Conservation (phyloP, 257 asterid species). For the Euphrasia confusa region DNA sequence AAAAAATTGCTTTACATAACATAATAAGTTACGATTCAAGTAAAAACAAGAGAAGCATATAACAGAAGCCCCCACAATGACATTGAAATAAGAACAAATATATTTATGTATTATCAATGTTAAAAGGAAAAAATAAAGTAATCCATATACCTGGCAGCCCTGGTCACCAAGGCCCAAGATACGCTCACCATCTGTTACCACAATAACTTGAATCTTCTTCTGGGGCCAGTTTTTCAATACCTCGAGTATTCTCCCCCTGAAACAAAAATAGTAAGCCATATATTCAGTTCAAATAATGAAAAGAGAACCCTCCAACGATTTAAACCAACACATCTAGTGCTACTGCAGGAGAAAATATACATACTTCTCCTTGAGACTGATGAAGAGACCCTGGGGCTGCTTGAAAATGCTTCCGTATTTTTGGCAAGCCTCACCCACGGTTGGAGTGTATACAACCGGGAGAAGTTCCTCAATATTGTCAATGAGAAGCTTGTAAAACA, state of each 20-base stretch:
- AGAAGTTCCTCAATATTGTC: slow-evolving; percentile 75
- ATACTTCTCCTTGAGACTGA: slow-evolving; percentile 67
- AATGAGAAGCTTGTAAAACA: slow-evolving; percentile 69
- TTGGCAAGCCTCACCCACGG: slow-evolving; percentile 81
- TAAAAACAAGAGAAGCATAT: too few species aligned
- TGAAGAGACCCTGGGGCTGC: slow-evolving; percentile 73
- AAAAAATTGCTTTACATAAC: slow-evolving; percentile 3
- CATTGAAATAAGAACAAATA: background rate
- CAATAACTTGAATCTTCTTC: slow-evolving; percentile 61
- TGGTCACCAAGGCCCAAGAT: slow-evolving; percentile 74
- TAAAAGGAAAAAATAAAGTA: background rate
- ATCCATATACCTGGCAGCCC: slow-evolving; percentile 55
- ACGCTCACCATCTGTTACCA: slow-evolving; percentile 72
- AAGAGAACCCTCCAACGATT: slow-evolving; percentile 14
- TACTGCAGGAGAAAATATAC: slow-evolving; percentile 17
- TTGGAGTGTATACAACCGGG: slow-evolving; percentile 69
- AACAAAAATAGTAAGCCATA: slow-evolving; percentile 16
- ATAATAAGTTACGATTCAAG: background rate
- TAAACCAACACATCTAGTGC: background rate
- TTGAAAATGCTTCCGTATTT: slow-evolving; percentile 65
- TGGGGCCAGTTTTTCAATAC: slow-evolving; percentile 72
- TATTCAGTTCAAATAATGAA: slow-evolving; percentile 22
- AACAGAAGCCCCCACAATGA: background rate
- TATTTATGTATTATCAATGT: background rate
- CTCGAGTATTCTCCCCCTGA: slow-evolving; percentile 66